Evolutionary conservation across 2,329 filamentous ascomycete species (phyloP), one percentile per base, ranked within the genome.

Genomic region (Paracamarosporium sp.): DNA sequence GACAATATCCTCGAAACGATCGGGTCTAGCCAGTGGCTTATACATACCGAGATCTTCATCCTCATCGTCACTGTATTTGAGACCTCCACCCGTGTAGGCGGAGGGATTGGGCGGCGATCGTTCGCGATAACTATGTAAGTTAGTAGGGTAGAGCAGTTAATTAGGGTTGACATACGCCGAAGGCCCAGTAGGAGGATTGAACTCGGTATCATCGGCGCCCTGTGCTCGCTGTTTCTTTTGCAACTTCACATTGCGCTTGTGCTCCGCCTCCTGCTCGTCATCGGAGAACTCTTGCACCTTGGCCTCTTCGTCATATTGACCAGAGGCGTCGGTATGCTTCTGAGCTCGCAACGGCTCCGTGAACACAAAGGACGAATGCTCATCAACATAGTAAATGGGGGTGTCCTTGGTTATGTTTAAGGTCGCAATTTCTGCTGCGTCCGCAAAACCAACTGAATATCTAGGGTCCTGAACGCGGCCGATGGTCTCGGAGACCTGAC

Each of bases 231-330:
- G 43, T 41, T 82, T 80, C 78, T 82, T 81, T 74, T 85, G 82
- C 83, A 88, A 89, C 82, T 88, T 88, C 63, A 72, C 61, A 60
- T 72, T 68, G 52, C 74, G 74, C 69, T 80, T 96, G 73, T 92
- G 87, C 67, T 93, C 91, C 7, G 90, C 90, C 77, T 99, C 95
- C 66, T 91, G 90, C 78, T 99, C 95, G 69, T 99, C 95, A 66
- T 99, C 95, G 0, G 94, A 97, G 75, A 98, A 98, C 72, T 98
- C 95, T 66, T 92, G 86, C 73, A 98, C 94, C 35, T 96, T 91
- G 30, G 90, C 85, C 78, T 98, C 94, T 75, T 99, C 95, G 66
- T 98, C 95, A 76, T 97, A 90, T 53, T 97, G 84, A 73, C 98
- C 98, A 50, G 92, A 96, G 8, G 95, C 94, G 76, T 99, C 95